Evolutionary conservation across 805 yeast genomes (phyloP), one percentile per base, ranked within the genome.

Genomic region (Diddensiella caesifluorescens): DNA sequence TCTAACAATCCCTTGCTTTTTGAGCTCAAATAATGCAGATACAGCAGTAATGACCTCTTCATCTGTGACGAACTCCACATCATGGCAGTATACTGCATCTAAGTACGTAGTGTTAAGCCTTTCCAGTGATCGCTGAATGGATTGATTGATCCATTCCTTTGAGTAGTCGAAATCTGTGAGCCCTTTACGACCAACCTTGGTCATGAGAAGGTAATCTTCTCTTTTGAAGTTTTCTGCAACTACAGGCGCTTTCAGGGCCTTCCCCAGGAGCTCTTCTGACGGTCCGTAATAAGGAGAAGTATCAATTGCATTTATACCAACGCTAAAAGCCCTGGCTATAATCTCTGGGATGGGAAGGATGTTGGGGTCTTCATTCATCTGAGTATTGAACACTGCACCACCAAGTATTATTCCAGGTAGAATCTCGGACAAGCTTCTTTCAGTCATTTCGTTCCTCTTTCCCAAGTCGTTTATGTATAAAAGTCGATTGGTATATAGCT

Each of bases 271-370:
- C 15, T 63, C 68, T 56, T 89, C 97, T 4, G 95, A 83, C 0
- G 85, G 85, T 0, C 97, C 97, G 58, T 89, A 89, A 64, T 85
- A 88, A 3, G 97, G 95, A 0, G 96, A 83, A 0, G 97, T 87
- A 57, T 89, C 97, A 28, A 89, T 70, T 2, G 95, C 90, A 38
- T 70, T 74, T 44, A 85, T 65, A 0, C 96, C 96, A 18, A 68
- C 55, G 13, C 65, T 60, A 52, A 88, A 79, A 0, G 89, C 92
- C 15, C 59, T 53, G 38, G 64, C 57, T 13, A 89, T 50, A 39
- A 89, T 72, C 1, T 75, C 78, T 7, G 64, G 65, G 5, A 78
- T 69, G 1, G 87, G 83, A 34, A 84, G 51, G 0, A 64, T 52
- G 29, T 67, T 65, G 1, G 95, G 95, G 54, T 84, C 74, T 5